A percentile compares a stretch with the other conserved stretches of the same genome.
phyloP scores from a whole-genome alignment of 768 basidiomycete species.

The Termitomyces sp. region DNA sequence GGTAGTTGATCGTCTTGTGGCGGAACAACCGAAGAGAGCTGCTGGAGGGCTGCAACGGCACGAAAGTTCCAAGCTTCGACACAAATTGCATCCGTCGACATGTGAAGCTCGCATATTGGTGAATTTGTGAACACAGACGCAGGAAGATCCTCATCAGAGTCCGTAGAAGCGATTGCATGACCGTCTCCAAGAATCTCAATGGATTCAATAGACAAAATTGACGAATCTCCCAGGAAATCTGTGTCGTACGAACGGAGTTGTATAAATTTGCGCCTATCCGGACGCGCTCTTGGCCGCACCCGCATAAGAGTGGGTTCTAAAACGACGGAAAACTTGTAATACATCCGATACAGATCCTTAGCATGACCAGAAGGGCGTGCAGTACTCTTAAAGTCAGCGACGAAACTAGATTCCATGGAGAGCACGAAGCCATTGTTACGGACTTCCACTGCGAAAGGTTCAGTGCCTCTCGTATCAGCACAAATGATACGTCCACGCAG shows the following conservation, averaged over 20 bases:
- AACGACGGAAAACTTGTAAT: slow-evolving; percentile 31
- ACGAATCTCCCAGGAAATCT: slow-evolving; percentile 40
- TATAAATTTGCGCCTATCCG: slow-evolving; percentile 19
- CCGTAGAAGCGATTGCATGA: slow-evolving; percentile 42
- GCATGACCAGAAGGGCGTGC: slow-evolving; percentile 25
- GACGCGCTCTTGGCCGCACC: slow-evolving; percentile 33
- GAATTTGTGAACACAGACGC: slow-evolving; percentile 39
- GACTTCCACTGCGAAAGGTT: slow-evolving; percentile 49
- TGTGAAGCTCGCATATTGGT: slow-evolving; percentile 36
- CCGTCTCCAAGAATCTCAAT: slow-evolving; percentile 42
- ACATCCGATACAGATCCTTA: slow-evolving; percentile 39
- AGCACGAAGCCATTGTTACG: slow-evolving; percentile 47
- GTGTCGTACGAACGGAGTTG: slow-evolving; percentile 25
- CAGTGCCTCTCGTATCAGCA: slow-evolving; percentile 30
- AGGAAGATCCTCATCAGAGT: slow-evolving; percentile 35
- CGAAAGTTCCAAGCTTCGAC: slow-evolving; percentile 64
- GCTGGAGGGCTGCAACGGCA: slow-evolving; percentile 47
- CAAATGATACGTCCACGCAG: slow-evolving; percentile 48
- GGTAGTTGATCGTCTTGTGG: slow-evolving; percentile 7
- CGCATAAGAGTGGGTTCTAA: slow-evolving; percentile 50
- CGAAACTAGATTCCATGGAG: slow-evolving; percentile 37
- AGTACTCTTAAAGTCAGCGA: slow-evolving; percentile 17
- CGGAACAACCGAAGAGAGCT: slow-evolving; percentile 38
- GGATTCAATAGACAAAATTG: slow-evolving; percentile 50
- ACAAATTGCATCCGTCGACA: slow-evolving; percentile 51